Evolutionary conservation across 2,329 filamentous ascomycete genomes (phyloP), one percentile per base, ranked within the genome.

Genomic region (Aspergillus sojae): DNA sequence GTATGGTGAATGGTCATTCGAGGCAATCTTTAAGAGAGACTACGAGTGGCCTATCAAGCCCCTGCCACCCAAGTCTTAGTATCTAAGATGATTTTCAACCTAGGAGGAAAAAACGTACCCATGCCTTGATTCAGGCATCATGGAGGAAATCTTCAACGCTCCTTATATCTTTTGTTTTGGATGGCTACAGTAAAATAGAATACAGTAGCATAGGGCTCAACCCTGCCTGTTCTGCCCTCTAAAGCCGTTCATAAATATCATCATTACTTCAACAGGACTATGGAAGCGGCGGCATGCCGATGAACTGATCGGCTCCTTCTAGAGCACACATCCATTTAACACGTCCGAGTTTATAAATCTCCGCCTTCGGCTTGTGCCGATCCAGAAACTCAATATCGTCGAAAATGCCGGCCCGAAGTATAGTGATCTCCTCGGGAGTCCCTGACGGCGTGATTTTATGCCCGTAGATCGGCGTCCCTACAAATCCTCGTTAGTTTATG

Each of bases 401-500:
- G 21, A 79, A 67, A 5, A 79, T 73, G 9, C 76, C 78, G 1
- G 75, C 77, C 60, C 77, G 74, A 52, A 79, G 54, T 54, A 79
- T 63, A 5, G 62, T 70, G 14, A 68, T 68, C 21, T 70, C 72
- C 4, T 62, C 65, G 10, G 57, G 34, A 16, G 41, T 58, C 61
- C 74, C 75, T 26, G 62, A 61, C 16, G 64, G 7, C 1, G 69
- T 70, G 16, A 69, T 62, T 58, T 58, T 77, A 16, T 19, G 52
- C 43, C 74, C 72, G 69, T 57, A 78, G 14, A 72, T 68, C 11
- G 72, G 71, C 32, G 73, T 73, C 1, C 73, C 73, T 75, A 64
- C 16, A 1, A 52, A 0, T 43, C 23, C 34, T 61, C 2, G 52
- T 68, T 30, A 70, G 65, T 21, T 21, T 21, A 21, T 21, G 21